Conservation (phyloP, 495 filamentous ascomycete species). For the Podospora tetraspora region DNA sequence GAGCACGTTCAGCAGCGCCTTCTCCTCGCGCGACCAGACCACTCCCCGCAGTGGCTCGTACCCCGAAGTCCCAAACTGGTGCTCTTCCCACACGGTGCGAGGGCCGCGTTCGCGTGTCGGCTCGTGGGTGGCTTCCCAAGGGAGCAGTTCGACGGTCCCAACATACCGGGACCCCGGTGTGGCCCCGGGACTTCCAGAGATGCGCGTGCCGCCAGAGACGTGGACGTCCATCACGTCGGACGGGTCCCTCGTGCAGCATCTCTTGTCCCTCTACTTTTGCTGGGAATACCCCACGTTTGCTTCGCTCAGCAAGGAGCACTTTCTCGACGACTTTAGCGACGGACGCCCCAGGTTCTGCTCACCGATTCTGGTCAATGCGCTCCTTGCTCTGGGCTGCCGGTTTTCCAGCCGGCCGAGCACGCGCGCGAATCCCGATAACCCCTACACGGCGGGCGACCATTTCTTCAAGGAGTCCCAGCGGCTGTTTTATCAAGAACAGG, state of each 20-base stretch:
- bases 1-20: slow-evolving; percentile 38
- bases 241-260: slow-evolving; percentile 52
- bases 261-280: slow-evolving; percentile 68
- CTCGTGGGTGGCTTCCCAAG: neutral
- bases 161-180: no score
- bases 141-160: no score
- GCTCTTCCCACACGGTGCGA: slow-evolving; percentile 21
- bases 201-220: slow-evolving; percentile 34
- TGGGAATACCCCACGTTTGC: slow-evolving; percentile 77
- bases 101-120: slow-evolving; percentile 37
- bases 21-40: slow-evolving; percentile 37
- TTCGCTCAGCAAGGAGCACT: slow-evolving; percentile 66
- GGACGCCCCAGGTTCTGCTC: slow-evolving; percentile 61
- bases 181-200: slow-evolving; percentile 31
- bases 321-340: slow-evolving; percentile 57
- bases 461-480: slow-evolving; percentile 65
- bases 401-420: slow-evolving; percentile 64
- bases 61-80: slow-evolving; percentile 37
- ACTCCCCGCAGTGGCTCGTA: slow-evolving; percentile 36
- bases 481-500: slow-evolving; percentile 50
- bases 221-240: slow-evolving; percentile 63
- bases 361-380: slow-evolving; percentile 66
- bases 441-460: slow-evolving; percentile 61
- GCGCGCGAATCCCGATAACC: slow-evolving; percentile 54
- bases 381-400: slow-evolving; percentile 66